phyloP scores from a whole-genome alignment of 495 filamentous ascomycete species.

The Aspergillus steynii region DNA sequence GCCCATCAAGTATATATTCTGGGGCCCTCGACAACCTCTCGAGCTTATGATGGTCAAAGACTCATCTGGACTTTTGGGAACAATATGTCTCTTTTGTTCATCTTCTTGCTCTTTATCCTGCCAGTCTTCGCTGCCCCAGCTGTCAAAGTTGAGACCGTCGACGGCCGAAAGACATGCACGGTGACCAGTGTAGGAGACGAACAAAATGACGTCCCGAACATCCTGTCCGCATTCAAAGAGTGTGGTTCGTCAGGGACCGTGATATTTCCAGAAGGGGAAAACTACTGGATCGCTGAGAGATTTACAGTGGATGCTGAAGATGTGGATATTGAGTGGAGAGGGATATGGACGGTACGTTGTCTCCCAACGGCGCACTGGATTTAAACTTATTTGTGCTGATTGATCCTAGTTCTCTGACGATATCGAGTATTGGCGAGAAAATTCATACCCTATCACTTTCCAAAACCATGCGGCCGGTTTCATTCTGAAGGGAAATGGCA shows the following conservation, averaged over 20 bases:
- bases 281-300: slow-evolving; percentile 50
- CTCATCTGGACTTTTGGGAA: too few species aligned
- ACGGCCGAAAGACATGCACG: too few species aligned
- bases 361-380: neutral
- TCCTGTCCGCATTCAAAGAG: slow-evolving; percentile 45
- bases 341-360: slow-evolving; percentile 44
- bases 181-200: too few species aligned
- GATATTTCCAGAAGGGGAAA: slow-evolving; percentile 51
- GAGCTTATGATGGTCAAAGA: too few species aligned
- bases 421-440: slow-evolving; percentile 55
- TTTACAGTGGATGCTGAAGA: slow-evolving; percentile 49
- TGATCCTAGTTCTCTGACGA: slow-evolving; percentile 46
- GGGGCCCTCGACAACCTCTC: too few species aligned
- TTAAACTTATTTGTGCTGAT: neutral
- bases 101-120: too few species aligned
- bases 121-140: too few species aligned
- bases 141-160: too few species aligned
- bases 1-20: too few species aligned
- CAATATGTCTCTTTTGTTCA: too few species aligned
- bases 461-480: slow-evolving; percentile 59
- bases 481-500: slow-evolving; percentile 49
- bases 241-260: slow-evolving; percentile 53
- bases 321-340: slow-evolving; percentile 49
- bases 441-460: slow-evolving; percentile 54
- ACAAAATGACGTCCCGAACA: slow-evolving; percentile 52